Evolutionary conservation across 164 flowering plant species (phyloP), one percentile per base, ranked within the genome.

Genomic region (Taxillus chinensis): DNA sequence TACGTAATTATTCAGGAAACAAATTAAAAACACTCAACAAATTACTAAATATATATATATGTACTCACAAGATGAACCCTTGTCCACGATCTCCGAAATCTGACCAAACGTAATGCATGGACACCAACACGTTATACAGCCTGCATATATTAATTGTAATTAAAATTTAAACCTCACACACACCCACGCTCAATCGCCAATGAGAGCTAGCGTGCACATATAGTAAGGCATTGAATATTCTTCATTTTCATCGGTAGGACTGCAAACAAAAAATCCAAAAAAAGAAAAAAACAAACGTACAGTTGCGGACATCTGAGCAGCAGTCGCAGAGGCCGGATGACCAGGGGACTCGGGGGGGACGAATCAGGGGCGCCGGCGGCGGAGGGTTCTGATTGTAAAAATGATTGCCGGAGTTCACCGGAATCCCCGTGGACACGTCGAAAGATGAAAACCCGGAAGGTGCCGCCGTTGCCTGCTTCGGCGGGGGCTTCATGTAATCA

Each of bases 61-160:
- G 3, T 3, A 57, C 83, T 73, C 68, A 83, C 87, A 64, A 0
- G 78, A 55, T 0, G 83, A 66, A 45, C 87, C 87, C 52, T 66
- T 69, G 50, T 80, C 81, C 0, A 83, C 68, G 40, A 83, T 80
- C 69, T 79, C 84, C 0, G 87, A 63, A 40, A 77, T 64, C 61
- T 62, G 79, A 8, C 84, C 86, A 55, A 82, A 82, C 0, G 86
- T 77, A 14, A 80, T 63, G 59, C 87, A 83, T 0, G 81, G 84
- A 55, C 87, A 83, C 79, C 84, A 83, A 7, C 64, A 77, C 12
- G 87, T 78, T 8, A 78, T 39, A 66, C 81, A 80, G 62, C 86
- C 84, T 83, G 72, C 8, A 6, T 27, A 27, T 27, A 27, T 27
- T 27, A 27, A 27, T 0, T 27, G 2, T 27, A 27, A 27, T 27